phyloP scores from a whole-genome alignment of 176 grass and related monocot genomes.

The Calamus simplicifolius region DNA sequence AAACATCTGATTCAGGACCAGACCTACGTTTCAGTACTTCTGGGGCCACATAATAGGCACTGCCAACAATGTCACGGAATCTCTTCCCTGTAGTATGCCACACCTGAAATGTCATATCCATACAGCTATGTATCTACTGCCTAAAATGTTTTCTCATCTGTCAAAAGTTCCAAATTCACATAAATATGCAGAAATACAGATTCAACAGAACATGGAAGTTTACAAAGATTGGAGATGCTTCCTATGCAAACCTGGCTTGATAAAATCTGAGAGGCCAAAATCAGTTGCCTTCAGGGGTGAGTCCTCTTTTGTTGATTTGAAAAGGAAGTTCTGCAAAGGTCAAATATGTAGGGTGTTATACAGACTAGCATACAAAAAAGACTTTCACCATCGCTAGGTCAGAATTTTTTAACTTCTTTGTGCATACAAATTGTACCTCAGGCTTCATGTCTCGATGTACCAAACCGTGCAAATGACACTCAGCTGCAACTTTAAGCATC shows the following conservation, averaged over 20 bases:
- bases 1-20: slow-evolving; percentile 83
- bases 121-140: neutral
- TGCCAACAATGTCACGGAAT: slow-evolving; percentile 85
- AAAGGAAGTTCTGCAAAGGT: slow-evolving; percentile 80
- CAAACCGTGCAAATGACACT: slow-evolving; percentile 94
- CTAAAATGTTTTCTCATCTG: neutral
- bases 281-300: slow-evolving; percentile 89
- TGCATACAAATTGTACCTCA: slow-evolving; percentile 38
- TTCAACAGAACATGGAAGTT: slow-evolving; percentile 4
- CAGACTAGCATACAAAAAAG: no score
- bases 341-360: neutral
- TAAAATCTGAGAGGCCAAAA: slow-evolving; percentile 97
- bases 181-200: neutral
- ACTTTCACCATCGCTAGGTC: no score
- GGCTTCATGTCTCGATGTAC: slow-evolving; percentile 99
- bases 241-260: slow-evolving; percentile 62
- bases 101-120: no score
- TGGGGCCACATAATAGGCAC: slow-evolving; percentile 92
- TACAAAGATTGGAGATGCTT: slow-evolving; percentile 14
- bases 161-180: neutral
- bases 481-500: slow-evolving; percentile 98
- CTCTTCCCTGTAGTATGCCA: slow-evolving; percentile 43
- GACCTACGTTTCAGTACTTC: slow-evolving; percentile 84
- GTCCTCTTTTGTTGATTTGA: slow-evolving; percentile 74
- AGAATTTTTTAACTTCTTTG: neutral